These are phyloP conservation scores for Candida caryicola DNA, from an alignment of 805 yeast genomes.

Conservation along the genomic window DNA sequence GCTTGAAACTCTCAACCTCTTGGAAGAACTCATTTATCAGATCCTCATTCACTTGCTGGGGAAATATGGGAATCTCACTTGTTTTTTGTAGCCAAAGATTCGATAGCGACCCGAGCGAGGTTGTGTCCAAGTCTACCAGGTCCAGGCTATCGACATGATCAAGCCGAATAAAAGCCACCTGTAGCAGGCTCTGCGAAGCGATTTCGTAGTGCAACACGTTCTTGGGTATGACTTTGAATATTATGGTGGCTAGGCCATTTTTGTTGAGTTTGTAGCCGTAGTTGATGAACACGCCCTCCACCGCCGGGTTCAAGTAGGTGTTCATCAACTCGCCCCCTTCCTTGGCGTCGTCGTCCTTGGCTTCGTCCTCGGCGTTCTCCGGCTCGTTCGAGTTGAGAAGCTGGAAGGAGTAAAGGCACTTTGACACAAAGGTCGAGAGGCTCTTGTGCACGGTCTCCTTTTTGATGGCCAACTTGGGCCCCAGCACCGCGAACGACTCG, in stretches of 20 bases:
- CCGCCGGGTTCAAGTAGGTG: slow-evolving; percentile 8
- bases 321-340: not conserved
- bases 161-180: slow-evolving; percentile 23
- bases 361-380: slow-evolving; percentile 11
- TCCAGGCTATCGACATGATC: slow-evolving; percentile 5
- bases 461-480: slow-evolving; percentile 1
- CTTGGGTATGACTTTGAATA: slow-evolving; percentile 25
- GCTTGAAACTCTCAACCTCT: slow-evolving; percentile 16
- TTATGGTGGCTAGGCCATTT: slow-evolving; percentile 20
- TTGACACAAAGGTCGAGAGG: slow-evolving; percentile 18
- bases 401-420: slow-evolving; percentile 21
- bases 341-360: not conserved
- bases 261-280: slow-evolving; percentile 20
- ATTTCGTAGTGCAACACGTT: slow-evolving; percentile 26
- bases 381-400: slow-evolving; percentile 17
- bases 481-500: slow-evolving; percentile 11
- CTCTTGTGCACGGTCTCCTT: slow-evolving; percentile 2
- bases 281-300: slow-evolving; percentile 28
- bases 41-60: slow-evolving; percentile 2
- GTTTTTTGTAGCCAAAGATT: slow-evolving; percentile 21
- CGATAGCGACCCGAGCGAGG: slow-evolving; percentile 24
- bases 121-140: slow-evolving; percentile 1
- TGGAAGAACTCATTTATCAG: slow-evolving; percentile 12
- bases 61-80: slow-evolving; percentile 19
- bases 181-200: slow-evolving; percentile 22